Evolutionary conservation across 2,329 filamentous ascomycete genomes (phyloP), one percentile per base, ranked within the genome.

Genomic region (Atkinsonella texensis): DNA sequence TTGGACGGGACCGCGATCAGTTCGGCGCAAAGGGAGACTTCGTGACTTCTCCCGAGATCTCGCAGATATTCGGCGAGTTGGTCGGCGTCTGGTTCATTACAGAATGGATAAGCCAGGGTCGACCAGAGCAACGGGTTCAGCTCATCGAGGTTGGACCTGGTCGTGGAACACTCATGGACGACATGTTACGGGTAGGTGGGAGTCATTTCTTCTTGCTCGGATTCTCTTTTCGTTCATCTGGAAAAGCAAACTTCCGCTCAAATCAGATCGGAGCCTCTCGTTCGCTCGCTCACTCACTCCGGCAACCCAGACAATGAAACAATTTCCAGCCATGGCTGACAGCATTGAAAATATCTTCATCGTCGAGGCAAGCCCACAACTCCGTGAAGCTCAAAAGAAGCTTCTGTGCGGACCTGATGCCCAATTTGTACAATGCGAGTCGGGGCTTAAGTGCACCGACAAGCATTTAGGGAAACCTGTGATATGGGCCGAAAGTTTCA

Each of bases 11-110:
- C 18, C 79, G 83, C 46, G 90, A 96, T 63, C 90, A 91, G 56
- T 98, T 98, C 60, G 93, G 93, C n/a, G 74, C 80, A 51, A 87
- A 88, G 62, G 93, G 93, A 28, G 93, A 98, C 68, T 98, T 98
- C 64, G 85, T 97, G 49, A 98, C 93, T 0, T 96, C 90, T 0
- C 93, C 93, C 0, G 93, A 98, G 68, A 97, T 98, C 60, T 96
- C 90, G 1, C 93, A 97, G 65, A 79, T 97, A 12, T 98, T 98
- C 69, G 93, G 93, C 23, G 93, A 98, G 70, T 76, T 98, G 31
- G 75, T 97, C 52, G 93, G 89, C 4, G 80, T 98, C 59, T 98
- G 93, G 93, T 84, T 95, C 55, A 84, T 97, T 49, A 84, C 91
- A 42, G 93, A 98, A 74, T 98, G 93, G 91, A 87, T 97, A 66